A percentile compares a stretch with the other conserved stretches of the same genome.
phyloP scores from a whole-genome alignment of 2,329 filamentous ascomycete species.

The Phialocephala subalpina region DNA sequence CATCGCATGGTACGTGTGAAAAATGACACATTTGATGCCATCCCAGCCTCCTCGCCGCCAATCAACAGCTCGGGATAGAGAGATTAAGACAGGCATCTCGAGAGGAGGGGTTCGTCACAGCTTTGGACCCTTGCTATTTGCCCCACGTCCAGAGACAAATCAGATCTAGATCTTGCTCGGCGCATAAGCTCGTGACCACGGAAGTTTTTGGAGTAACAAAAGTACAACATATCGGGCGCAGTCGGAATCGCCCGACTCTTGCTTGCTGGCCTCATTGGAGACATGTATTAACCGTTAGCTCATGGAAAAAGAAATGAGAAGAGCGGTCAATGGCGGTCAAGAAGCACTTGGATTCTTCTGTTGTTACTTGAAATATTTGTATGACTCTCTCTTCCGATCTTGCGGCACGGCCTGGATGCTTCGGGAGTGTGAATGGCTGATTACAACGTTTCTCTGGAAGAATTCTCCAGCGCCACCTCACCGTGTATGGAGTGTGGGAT shows the following conservation, averaged over 20 bases:
- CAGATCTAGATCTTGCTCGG: slow-evolving; percentile 5
- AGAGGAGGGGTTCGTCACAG: slow-evolving; percentile 19
- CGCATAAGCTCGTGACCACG: slow-evolving; percentile 28
- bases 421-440: slow-evolving; percentile 1
- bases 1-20: slow-evolving; percentile 22
- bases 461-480: slow-evolving; percentile 5
- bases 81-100: slow-evolving; percentile 25
- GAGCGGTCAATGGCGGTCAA: not conserved
- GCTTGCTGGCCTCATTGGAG: not conserved
- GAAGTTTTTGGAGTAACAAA: slow-evolving; percentile 24
- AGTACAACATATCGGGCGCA: slow-evolving; percentile 27
- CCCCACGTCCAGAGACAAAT: slow-evolving; percentile 30
- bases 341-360: not conserved
- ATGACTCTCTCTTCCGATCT: slow-evolving; percentile 9
- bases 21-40: slow-evolving; percentile 33
- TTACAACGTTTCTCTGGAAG: slow-evolving; percentile 7
- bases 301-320: slow-evolving; percentile 13
- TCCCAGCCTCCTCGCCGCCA: slow-evolving; percentile 19
- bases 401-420: slow-evolving; percentile 3
- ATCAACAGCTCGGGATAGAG: slow-evolving; percentile 30
- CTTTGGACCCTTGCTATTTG: slow-evolving; percentile 4
- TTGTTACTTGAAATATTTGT: not conserved
- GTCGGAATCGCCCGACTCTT: slow-evolving; percentile 23
- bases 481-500: not conserved
- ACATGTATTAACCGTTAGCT: slow-evolving; percentile 1